Percentiles rank a stretch among this genome's conserved stretches.
phyloP scores from a whole-genome alignment of 202 grass and related monocot species.

The Brachypodium distachyon region DNA sequence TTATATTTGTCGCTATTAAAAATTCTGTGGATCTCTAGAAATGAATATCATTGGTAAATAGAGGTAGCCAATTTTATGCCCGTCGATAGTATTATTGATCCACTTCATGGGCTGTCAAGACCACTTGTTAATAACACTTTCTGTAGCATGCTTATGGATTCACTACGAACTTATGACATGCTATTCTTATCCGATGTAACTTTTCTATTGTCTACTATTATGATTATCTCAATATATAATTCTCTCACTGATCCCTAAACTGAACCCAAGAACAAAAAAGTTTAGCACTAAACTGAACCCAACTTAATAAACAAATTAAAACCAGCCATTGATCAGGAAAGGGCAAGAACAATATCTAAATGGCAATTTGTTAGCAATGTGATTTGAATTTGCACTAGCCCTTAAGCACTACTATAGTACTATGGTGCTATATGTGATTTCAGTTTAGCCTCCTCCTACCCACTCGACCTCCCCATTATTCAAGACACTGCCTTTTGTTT shows the following conservation, averaged over 20 bases:
- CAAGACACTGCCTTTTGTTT: neutral
- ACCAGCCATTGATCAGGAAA: neutral
- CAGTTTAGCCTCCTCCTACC: neutral
- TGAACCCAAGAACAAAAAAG: neutral
- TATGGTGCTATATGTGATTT: neutral
- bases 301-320: neutral
- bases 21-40: slow-evolving; percentile 7
- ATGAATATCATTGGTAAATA: neutral
- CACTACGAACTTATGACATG: neutral
- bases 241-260: neutral
- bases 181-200: neutral
- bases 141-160: neutral
- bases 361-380: neutral
- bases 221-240: neutral
- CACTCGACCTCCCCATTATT: neutral
- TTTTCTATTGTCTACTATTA: neutral
- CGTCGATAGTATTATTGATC: neutral
- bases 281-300: neutral
- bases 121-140: neutral
- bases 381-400: neutral
- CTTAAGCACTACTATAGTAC: neutral
- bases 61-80: neutral
- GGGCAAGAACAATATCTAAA: neutral
- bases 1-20: neutral
- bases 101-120: neutral